Conservation (phyloP, 352 stramenopile species). For the Phytophthora citricola region DNA sequence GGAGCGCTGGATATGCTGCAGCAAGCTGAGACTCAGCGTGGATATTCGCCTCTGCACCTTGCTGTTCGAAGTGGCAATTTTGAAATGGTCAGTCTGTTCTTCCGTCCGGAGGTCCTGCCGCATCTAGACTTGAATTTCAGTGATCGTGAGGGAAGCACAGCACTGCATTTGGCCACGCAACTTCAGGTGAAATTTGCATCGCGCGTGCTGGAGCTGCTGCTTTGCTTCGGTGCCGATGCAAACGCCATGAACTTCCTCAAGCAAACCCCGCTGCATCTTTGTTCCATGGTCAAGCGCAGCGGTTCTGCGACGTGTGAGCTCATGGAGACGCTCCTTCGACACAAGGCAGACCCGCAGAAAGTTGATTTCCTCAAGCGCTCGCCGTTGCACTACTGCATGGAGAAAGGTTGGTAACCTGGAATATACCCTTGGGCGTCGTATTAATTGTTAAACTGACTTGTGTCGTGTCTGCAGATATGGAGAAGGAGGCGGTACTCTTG, state of each 20-base stretch:
- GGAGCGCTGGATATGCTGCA: constrained; percentile 57
- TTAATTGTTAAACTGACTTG: neutral
- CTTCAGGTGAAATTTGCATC: constrained; percentile 68
- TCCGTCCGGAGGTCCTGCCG: constrained; percentile 75
- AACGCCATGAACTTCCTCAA: constrained; percentile 76
- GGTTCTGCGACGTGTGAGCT: constrained; percentile 50
- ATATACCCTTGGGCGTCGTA: neutral
- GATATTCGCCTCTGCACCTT: constrained; percentile 69
- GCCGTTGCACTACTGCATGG: constrained; percentile 76
- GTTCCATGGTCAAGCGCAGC: constrained; percentile 69
- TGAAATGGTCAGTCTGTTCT: constrained; percentile 79
- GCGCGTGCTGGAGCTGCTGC: constrained; percentile 68
- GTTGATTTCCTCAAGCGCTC: constrained; percentile 80
- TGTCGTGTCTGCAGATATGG: constrained; percentile 48
- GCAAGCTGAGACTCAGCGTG: constrained; percentile 57
- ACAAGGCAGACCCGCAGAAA: constrained; percentile 58
- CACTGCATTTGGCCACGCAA: constrained; percentile 70
- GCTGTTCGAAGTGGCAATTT: constrained; percentile 63
- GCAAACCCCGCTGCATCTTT: constrained; percentile 79
- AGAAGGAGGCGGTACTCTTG: constrained; percentile 63
- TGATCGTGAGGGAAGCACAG: constrained; percentile 77
- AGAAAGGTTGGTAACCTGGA: constrained; percentile 53
- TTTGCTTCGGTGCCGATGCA: constrained; percentile 70
- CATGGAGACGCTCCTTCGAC: constrained; percentile 68
- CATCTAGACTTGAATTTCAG: constrained; percentile 67